Conservation (phyloP, 768 basidiomycete species). For the Hygrocybe coccinea region DNA sequence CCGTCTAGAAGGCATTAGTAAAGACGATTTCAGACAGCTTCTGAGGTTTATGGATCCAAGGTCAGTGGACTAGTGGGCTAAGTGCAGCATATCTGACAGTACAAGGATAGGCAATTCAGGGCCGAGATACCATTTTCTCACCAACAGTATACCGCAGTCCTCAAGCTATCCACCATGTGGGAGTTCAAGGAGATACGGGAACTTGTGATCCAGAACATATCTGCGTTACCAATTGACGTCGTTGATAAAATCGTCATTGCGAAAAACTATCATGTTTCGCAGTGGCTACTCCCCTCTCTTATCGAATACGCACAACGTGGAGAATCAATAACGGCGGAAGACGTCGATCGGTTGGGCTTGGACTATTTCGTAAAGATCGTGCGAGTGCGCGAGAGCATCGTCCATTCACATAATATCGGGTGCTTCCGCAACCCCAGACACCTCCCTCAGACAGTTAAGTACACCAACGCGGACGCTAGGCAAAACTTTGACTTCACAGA, state of each 20-base stretch:
- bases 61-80: slow-evolving; percentile 11
- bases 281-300: slow-evolving; percentile 32
- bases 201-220: slow-evolving; percentile 24
- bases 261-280: slow-evolving; percentile 25
- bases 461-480: not conserved
- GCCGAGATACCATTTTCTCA: slow-evolving; percentile 18
- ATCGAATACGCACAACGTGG: slow-evolving; percentile 20
- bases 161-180: slow-evolving; percentile 32
- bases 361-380: slow-evolving; percentile 20
- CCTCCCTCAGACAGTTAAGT: not conserved
- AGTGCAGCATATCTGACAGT: no score
- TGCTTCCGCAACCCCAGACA: not conserved
- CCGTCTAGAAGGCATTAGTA: slow-evolving; percentile 18
- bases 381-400: not conserved
- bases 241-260: slow-evolving; percentile 30
- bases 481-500: not conserved
- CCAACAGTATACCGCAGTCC: slow-evolving; percentile 31
- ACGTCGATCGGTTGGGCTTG: slow-evolving; percentile 27
- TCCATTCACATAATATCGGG: no score
- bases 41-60: slow-evolving; percentile 24
- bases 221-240: slow-evolving; percentile 8
- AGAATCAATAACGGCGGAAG: slow-evolving; percentile 21
- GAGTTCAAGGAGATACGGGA: slow-evolving; percentile 26
- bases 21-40: slow-evolving; percentile 21
- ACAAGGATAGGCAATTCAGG: no score